phyloP scores from a whole-genome alignment of 208 protist genomes.

The Leishmania braziliensis region DNA sequence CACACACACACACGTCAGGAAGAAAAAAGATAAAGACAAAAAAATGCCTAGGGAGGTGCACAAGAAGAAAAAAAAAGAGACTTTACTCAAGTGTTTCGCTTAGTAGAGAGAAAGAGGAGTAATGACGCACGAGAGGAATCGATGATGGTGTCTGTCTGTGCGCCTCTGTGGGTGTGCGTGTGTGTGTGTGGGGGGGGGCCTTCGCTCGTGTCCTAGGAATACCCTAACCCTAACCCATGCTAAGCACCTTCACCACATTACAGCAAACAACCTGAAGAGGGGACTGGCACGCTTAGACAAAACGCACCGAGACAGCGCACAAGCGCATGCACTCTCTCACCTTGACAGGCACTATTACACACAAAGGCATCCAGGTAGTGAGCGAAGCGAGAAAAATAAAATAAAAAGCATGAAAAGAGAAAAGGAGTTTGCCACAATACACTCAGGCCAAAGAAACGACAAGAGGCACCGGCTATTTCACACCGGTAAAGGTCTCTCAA shows the following conservation, averaged over 20 bases:
- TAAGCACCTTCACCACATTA: not conserved
- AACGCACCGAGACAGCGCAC: not conserved
- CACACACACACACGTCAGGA: not conserved
- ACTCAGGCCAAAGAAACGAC: not conserved
- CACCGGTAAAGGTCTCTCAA: not conserved
- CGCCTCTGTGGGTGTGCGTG: too few relatives aligned
- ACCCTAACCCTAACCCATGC: not conserved
- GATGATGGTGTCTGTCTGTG: not conserved
- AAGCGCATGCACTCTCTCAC: not conserved
- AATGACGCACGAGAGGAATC: not conserved
- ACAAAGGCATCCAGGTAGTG: not conserved
- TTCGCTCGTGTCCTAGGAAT: not conserved
- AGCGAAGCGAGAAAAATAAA: not conserved
- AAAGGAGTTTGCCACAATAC: not conserved
- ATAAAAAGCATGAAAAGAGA: not conserved
- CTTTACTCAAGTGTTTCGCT: not conserved
- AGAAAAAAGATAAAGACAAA: too few relatives aligned
- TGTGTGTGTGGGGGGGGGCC: not conserved
- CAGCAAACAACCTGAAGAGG: not conserved
- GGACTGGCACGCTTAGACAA: constrained; percentile 1
- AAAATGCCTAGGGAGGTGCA: not conserved
- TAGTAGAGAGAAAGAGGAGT: not conserved
- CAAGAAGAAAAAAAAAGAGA: not conserved
- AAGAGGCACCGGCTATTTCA: not conserved
- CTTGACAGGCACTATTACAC: not conserved